These are phyloP conservation scores for Salix viminalis DNA, from an alignment of 345 rosid species.

Conservation along the genomic window DNA sequence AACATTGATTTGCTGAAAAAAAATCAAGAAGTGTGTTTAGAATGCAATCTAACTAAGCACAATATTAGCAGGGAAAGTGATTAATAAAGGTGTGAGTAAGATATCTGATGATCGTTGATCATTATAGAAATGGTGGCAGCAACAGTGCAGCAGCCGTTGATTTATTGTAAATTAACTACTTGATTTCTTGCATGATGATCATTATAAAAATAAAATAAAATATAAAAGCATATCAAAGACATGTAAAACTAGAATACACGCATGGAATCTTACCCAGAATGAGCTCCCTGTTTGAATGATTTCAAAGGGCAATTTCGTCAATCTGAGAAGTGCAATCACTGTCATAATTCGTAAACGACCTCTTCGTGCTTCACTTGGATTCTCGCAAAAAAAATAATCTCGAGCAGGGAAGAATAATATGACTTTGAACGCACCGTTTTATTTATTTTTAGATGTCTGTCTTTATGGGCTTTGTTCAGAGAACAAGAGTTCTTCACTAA, in stretches of 20 bases:
- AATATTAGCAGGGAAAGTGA: too few relatives aligned
- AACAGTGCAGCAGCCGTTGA: too few relatives aligned
- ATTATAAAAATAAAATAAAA: too few relatives aligned
- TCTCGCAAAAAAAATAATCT: not conserved
- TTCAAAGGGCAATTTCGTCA: conserved; percentile 4
- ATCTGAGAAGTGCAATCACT: not conserved
- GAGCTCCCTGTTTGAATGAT: not conserved
- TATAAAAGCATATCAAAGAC: not conserved
- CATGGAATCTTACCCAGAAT: too few relatives aligned
- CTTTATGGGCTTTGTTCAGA: not conserved
- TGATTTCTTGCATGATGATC: too few relatives aligned
- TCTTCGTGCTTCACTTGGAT: conserved; percentile 2
- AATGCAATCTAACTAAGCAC: not conserved
- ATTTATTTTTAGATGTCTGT: not conserved
- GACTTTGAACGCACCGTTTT: not conserved
- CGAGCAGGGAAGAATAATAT: not conserved
- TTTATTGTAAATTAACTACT: too few relatives aligned
- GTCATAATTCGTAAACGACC: too few relatives aligned
- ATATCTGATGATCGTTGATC: too few relatives aligned
- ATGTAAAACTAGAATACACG: not conserved
- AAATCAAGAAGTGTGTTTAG: not conserved
- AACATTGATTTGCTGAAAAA: not conserved
- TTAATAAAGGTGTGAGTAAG: too few relatives aligned
- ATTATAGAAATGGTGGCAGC: too few relatives aligned
- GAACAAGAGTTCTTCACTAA: not conserved